Evolutionary conservation across 2,329 filamentous ascomycete genomes (phyloP), one percentile per base, ranked within the genome.

Genomic region (Alternaria arbusti): DNA sequence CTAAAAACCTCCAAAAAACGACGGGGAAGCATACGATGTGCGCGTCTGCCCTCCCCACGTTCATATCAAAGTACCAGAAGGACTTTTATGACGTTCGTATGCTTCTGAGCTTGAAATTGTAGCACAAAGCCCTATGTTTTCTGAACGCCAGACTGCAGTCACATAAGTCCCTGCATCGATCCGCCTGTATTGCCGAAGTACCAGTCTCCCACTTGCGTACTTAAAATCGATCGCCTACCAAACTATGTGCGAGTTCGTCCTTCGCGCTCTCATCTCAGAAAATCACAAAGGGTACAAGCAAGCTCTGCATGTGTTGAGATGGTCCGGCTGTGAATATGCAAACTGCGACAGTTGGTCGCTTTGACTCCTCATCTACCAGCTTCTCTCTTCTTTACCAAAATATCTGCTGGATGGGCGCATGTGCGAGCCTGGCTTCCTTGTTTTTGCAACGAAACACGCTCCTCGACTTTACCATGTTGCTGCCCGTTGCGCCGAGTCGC

Each of bases 101-200:
- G n/a, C n/a, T n/a, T n/a, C n/a, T n/a, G n/a, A n/a, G n/a, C n/a
- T n/a, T n/a, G n/a, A n/a, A n/a, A n/a, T n/a, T n/a, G n/a, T n/a
- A n/a, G n/a, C n/a, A n/a, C n/a, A n/a, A n/a, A n/a, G n/a, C n/a
- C n/a, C n/a, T n/a, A n/a, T n/a, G 32, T 36, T 36, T 3, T 36
- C 28, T 8, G 32, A 5, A n/a, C 32, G 32, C 15, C 32, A 36
- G 15, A 9, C 32, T 36, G 15, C 32, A 0, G 32, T 10, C 15
- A 36, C 8, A 36, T n/a, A 36, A 36, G 9, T 1, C 0, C 0
- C 32, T 4, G 32, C 32, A 36, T 36, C 13, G 2, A n/a, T 7
- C 1, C 2, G 0, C 4, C 15, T n/a, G 0, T n/a, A 5, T 36
- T 9, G 0, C 2, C 15, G 2, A 3, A 36, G 32, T 5, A 36